Evolutionary conservation across 352 stramenopile species (phyloP).

Genomic region (Sclerospora graminicola): DNA sequence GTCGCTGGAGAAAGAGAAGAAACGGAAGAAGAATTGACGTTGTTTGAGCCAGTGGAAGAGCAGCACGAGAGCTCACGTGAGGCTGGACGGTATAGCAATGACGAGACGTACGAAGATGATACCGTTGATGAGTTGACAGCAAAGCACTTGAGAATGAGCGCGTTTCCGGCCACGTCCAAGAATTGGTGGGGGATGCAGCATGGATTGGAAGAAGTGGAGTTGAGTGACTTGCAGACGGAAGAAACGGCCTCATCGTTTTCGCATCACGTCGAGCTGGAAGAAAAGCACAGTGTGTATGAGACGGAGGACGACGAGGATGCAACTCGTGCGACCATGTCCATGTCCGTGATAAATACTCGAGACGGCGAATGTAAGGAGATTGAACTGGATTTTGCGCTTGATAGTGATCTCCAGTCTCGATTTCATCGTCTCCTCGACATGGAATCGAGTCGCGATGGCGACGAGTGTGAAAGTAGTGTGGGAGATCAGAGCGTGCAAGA

Average conservation of each 20-base stretch:
- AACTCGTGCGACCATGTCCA: constrained; percentile 44
- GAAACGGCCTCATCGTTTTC: constrained; percentile 63
- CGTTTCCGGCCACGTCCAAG: constrained; percentile 54
- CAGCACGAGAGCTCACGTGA: constrained; percentile 5
- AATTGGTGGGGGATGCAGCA: constrained; percentile 66
- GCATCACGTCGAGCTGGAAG: constrained; percentile 41
- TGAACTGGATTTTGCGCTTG: constrained; percentile 72
- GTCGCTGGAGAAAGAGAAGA: constrained; percentile 8
- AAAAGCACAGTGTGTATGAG: constrained; percentile 19
- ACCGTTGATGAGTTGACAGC: constrained; percentile 33
- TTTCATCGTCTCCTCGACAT: constrained; percentile 69
- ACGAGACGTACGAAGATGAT: constrained; percentile 5
- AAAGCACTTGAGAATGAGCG: constrained; percentile 33
- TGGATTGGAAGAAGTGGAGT: constrained; percentile 36
- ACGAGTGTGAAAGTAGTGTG: constrained; percentile 14
- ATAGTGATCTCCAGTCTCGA: constrained; percentile 58
- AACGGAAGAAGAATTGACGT: constrained; percentile 8
- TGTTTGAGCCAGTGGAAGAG: constrained; percentile 46
- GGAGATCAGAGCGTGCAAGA: neutral
- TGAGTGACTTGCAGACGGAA: constrained; percentile 71
- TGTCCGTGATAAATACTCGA: constrained; percentile 71
- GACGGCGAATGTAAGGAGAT: constrained; percentile 68
- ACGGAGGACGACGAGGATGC: constrained; percentile 13
- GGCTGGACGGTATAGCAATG: constrained; percentile 4
- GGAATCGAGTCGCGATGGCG: constrained; percentile 37